Base-by-base conservation (phyloP, 2,329 filamentous ascomycete species). In the Aspergillus sp. region DNA sequence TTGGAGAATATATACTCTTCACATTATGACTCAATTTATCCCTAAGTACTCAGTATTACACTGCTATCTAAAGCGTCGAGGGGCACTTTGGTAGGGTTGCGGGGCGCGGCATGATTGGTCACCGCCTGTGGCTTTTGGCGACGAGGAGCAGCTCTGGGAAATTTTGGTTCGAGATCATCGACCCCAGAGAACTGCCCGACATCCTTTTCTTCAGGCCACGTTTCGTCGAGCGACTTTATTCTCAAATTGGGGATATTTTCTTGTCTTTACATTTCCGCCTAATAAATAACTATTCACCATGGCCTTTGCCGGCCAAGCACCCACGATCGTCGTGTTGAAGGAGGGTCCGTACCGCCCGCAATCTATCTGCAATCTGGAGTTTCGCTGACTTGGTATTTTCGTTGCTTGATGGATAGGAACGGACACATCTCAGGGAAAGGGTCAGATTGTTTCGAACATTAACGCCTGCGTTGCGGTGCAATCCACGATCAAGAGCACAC, bases 381-480 rank as follows among this genome's bases (percentile, higher is more conserved):
- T 56, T 52, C 30, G 57, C 58, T 68, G 58, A 62, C 51, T 52
- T 56, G 46, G 47, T 53, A 44, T 46, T 48, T 46, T 54, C 9
- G 9, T 37, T 37, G n/a, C 33, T 48, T 49, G 41, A 53, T 39
- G 49, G 55, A 54, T 63, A 96, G 93, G 93, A 63, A 98, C 93
- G 75, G 93, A 98, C 72, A 83, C 90, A 62, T 97, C 93, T 46
- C 93, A 98, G 74, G 93, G 93, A 64, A 93, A 94, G 71, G 90
- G 90, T 47, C 93, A 98, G 75, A 86, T 98, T 63, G 75, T 98
- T 63, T 94, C 91, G 62, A 98, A 98, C 74, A 97, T 98, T 76
- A 96, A 95, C 76, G 93, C 93, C 58, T 98, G 93, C 71, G 79
- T 96, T 61, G 91, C 93, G 20, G 90, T 98, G 37, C 93, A 98